Conservation (phyloP, 2,329 filamentous ascomycete genomes). For the Neonectria punicea region DNA sequence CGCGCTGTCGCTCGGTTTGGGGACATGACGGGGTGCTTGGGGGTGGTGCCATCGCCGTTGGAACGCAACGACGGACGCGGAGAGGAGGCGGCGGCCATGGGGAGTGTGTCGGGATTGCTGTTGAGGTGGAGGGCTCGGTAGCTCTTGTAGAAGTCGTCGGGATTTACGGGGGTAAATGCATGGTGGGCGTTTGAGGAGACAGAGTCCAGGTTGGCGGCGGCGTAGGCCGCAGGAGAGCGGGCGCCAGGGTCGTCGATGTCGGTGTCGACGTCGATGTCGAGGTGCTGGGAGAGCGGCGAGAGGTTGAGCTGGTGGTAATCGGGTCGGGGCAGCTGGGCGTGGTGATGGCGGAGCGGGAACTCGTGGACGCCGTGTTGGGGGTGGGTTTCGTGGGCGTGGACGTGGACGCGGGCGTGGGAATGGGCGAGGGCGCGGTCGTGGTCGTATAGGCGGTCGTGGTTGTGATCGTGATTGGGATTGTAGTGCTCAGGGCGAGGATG, state of each 20-base stretch:
- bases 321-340: slow-evolving; percentile 12
- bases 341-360: slow-evolving; percentile 22
- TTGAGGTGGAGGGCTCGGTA: slow-evolving; percentile 54
- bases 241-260: slow-evolving; percentile 31
- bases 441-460: slow-evolving; percentile 35
- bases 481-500: slow-evolving; percentile 44
- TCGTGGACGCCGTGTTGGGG: slow-evolving; percentile 30
- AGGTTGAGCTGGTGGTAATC: slow-evolving; percentile 33
- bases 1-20: slow-evolving; percentile 57
- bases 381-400: slow-evolving; percentile 31
- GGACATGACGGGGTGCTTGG: slow-evolving; percentile 58
- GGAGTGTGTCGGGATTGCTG: slow-evolving; percentile 47
- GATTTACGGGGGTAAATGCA: slow-evolving; percentile 57
- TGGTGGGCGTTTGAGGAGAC: slow-evolving; percentile 44
- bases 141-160: slow-evolving; percentile 66
- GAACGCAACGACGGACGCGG: slow-evolving; percentile 58
- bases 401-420: slow-evolving; percentile 40
- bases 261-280: slow-evolving; percentile 5
- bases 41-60: slow-evolving; percentile 61
- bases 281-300: slow-evolving; percentile 34
- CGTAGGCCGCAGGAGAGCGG: slow-evolving; percentile 38
- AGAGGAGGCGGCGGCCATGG: slow-evolving; percentile 54
- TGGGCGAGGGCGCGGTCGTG: slow-evolving; percentile 37
- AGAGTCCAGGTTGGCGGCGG: slow-evolving; percentile 35
- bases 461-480: slow-evolving; percentile 42